Conservation (phyloP, 306 rosid species). For the Purshia tridentata region DNA sequence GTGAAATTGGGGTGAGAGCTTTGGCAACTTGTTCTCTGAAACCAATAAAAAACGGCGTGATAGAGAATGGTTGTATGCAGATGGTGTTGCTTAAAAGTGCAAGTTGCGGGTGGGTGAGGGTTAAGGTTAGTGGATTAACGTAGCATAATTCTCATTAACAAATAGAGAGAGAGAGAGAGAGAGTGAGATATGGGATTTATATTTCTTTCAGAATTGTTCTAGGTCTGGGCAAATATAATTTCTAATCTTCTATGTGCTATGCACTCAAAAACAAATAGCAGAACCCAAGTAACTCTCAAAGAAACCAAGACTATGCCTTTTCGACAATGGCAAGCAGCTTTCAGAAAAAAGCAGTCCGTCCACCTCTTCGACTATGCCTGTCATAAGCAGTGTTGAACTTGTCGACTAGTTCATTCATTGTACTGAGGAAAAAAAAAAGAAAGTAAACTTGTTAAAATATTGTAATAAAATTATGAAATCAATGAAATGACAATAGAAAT, state of each 20-base stretch:
- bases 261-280: neutral
- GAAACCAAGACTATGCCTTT: neutral
- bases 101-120: too few species aligned
- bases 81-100: conserved; percentile 21
- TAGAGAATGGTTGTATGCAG: conserved; percentile 78
- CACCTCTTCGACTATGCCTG: conserved; percentile 91
- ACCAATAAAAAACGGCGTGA: conserved; percentile 53
- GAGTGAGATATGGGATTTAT: neutral
- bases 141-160: too few species aligned
- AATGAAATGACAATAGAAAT: neutral
- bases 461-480: neutral
- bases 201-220: neutral
- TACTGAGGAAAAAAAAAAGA: conserved; percentile 13
- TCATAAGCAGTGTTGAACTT: conserved; percentile 83
- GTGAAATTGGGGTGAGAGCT: conserved; percentile 66
- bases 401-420: conserved; percentile 65
- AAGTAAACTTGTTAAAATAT: neutral
- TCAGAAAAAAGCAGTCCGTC: conserved; percentile 85
- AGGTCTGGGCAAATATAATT: conserved; percentile 9
- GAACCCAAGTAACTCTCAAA: neutral
- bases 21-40: conserved; percentile 55
- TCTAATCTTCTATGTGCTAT: neutral
- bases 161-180: neutral
- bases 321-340: neutral
- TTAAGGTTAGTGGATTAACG: too few species aligned